A percentile compares a stretch with the other conserved stretches of the same genome.
phyloP scores from a whole-genome alignment of 108 stramenopile genomes.

The Parmales sp. region DNA sequence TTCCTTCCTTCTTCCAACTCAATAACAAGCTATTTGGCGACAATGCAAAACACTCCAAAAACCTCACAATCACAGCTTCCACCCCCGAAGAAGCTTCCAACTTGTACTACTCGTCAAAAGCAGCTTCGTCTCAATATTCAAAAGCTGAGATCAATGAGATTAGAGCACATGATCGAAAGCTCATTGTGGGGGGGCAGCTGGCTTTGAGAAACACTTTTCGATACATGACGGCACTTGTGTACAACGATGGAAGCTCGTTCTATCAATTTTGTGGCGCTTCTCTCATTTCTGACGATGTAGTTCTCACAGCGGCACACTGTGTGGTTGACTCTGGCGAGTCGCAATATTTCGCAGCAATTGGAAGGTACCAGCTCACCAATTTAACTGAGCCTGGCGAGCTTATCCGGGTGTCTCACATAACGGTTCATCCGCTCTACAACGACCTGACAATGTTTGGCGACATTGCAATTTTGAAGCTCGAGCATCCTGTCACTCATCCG shows the following conservation, averaged over 20 bases:
- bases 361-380: not conserved
- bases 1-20: too few relatives aligned
- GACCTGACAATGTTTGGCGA: not conserved
- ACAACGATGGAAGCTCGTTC: not conserved
- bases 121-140: too few relatives aligned
- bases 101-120: too few relatives aligned
- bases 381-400: not conserved
- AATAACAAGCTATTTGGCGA: too few relatives aligned
- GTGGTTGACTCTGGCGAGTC: too few relatives aligned
- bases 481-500: not conserved
- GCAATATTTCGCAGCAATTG: too few relatives aligned
- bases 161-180: too few relatives aligned
- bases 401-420: not conserved
- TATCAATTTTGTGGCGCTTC: not conserved
- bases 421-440: not conserved
- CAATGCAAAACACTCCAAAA: too few relatives aligned
- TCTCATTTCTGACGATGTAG: not conserved
- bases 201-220: not conserved
- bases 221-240: not conserved
- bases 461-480: not conserved
- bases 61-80: too few relatives aligned
- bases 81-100: too few relatives aligned
- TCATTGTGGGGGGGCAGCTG: not conserved
- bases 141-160: too few relatives aligned
- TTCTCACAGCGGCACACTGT: not conserved